These are phyloP conservation scores for Hortiboletus flavorubellus DNA, from an alignment of 768 basidiomycete species.

Conservation along the genomic window DNA sequence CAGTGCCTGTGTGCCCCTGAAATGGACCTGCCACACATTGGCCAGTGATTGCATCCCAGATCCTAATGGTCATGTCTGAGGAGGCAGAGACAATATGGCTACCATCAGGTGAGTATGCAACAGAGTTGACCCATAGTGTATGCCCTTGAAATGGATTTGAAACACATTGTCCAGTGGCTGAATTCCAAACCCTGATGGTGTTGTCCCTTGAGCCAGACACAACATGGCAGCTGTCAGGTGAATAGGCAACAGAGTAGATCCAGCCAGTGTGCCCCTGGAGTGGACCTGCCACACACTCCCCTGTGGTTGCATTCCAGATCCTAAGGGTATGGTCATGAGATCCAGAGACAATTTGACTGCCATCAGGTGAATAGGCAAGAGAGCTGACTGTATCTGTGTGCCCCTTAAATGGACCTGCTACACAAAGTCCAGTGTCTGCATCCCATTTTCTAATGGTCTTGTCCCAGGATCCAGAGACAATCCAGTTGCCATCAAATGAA, in stretches of 20 bases:
- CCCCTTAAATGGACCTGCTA: constrained; percentile 1
- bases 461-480: constrained; percentile 23
- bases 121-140: constrained; percentile 1
- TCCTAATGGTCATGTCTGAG: constrained; percentile 13
- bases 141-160: constrained; percentile 9
- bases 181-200: constrained; percentile 22
- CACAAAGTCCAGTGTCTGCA: constrained; percentile 9
- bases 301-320: constrained; percentile 15
- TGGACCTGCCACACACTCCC: constrained; percentile 9
- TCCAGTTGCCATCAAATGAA: constrained; percentile 18
- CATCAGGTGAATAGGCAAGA: constrained; percentile 16
- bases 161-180: constrained; percentile 6
- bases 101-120: constrained; percentile 27
- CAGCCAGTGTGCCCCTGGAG: not conserved
- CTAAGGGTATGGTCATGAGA: constrained; percentile 1
- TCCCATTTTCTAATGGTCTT: constrained; percentile 15
- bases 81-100: constrained; percentile 25
- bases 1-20: constrained; percentile 11
- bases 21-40: constrained; percentile 14
- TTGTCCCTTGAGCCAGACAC: constrained; percentile 14
- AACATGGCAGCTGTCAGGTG: constrained; percentile 22
- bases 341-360: constrained; percentile 11
- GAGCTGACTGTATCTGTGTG: not conserved
- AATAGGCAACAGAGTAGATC: constrained; percentile 14
- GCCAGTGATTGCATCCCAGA: constrained; percentile 19